These are phyloP conservation scores for Dactylellina parvicollis DNA, from an alignment of 2,329 filamentous ascomycete species.

Conservation along the genomic window DNA sequence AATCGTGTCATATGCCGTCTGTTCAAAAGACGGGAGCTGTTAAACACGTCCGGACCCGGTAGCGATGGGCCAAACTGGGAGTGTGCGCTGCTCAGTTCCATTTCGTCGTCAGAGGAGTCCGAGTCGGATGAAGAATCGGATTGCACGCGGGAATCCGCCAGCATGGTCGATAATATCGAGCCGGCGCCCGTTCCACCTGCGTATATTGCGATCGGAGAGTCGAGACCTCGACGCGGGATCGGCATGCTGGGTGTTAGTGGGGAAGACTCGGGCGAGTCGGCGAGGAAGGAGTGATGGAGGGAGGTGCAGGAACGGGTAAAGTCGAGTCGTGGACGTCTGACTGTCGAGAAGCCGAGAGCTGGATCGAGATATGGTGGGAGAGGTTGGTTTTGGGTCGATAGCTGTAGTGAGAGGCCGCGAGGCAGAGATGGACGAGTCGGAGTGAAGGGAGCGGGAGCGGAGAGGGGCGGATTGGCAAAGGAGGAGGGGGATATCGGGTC, in stretches of 20 bases:
- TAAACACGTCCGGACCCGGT: conserved; percentile 42
- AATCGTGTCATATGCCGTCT: conserved; percentile 57
- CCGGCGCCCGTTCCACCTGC: conserved; percentile 33
- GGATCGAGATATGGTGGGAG: conserved; percentile 47
- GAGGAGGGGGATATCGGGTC: conserved; percentile 10
- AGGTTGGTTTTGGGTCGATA: conserved; percentile 40
- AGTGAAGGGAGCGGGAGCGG: conserved; percentile 24
- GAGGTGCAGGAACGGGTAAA: conserved; percentile 49
- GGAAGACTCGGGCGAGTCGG: conserved; percentile 50
- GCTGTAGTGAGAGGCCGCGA: conserved; percentile 46
- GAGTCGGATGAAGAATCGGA: conserved; percentile 40
- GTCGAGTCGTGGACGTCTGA: conserved; percentile 46
- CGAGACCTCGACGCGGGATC: conserved; percentile 48
- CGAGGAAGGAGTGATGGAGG: conserved; percentile 44
- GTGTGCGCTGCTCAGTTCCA: conserved; percentile 64
- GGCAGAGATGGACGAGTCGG: conserved; percentile 43
- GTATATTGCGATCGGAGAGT: conserved; percentile 52
- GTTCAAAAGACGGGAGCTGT: conserved; percentile 56
- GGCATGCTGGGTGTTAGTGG: conserved; percentile 50
- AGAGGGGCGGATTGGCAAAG: conserved; percentile 1
- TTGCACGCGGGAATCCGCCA: conserved; percentile 44
- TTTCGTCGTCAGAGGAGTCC: conserved; percentile 64
- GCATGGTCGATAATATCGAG: conserved; percentile 32
- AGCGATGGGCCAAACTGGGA: conserved; percentile 51
- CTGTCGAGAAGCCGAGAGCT: conserved; percentile 49